Conservation (phyloP, 352 stramenopile genomes). For the Nothophytophthora sp. region DNA sequence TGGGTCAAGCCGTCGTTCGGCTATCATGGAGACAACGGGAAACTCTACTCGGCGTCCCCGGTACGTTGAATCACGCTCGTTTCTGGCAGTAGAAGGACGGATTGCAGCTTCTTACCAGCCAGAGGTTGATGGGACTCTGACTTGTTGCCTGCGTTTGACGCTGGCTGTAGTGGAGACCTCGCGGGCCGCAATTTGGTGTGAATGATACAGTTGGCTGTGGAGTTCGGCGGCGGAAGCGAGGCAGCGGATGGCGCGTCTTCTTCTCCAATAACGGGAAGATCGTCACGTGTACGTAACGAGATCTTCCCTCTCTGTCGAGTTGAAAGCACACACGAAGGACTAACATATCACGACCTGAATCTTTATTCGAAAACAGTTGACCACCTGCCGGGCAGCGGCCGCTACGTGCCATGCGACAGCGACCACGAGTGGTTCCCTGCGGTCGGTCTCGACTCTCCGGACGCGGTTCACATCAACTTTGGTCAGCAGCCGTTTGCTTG, state of each 20-base stretch:
- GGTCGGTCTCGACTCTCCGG: conserved; percentile 71
- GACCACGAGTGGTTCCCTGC: conserved; percentile 65
- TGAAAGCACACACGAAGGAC: background rate
- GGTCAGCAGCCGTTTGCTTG: conserved; percentile 62
- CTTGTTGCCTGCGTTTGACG: no score
- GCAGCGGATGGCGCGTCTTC: conserved; percentile 44
- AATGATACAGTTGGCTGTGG: conserved; percentile 75
- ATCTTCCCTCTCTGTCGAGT: background rate
- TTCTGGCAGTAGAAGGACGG: no score
- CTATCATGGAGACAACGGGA: conserved; percentile 80
- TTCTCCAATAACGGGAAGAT: conserved; percentile 70
- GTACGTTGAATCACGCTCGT: conserved; percentile 30
- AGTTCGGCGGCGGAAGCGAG: conserved; percentile 35
- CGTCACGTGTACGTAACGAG: conserved; percentile 50
- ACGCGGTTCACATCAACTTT: conserved; percentile 80
- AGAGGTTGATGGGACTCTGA: no score
- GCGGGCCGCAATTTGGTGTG: conserved; percentile 51
- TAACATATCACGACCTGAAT: conserved; percentile 18
- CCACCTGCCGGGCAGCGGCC: conserved; percentile 14
- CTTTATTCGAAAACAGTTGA: background rate
- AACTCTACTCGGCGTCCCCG: conserved; percentile 51
- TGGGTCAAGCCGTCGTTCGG: conserved; percentile 69
- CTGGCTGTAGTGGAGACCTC: conserved; percentile 52
- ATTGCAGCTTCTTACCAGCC: no score
- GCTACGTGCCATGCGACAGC: conserved; percentile 23